phyloP scores from a whole-genome alignment of 1,139 yeast species.

The Geotrichum europaeum region DNA sequence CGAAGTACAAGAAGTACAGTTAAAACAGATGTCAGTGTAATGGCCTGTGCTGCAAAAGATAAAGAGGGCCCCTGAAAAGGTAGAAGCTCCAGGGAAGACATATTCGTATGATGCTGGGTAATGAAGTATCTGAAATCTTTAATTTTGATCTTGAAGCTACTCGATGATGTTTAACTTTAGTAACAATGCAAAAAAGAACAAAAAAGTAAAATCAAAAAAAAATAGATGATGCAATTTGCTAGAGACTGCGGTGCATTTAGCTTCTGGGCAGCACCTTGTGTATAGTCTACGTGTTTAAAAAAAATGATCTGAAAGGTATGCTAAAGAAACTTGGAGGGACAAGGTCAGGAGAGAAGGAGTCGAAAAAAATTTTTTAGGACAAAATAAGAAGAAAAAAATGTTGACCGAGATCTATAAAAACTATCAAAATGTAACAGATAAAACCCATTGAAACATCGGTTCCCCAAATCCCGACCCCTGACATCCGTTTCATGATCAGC shows the following conservation, averaged over 20 bases:
- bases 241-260: background rate
- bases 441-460: background rate
- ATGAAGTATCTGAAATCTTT: background rate
- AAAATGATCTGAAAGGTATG: background rate
- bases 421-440: background rate
- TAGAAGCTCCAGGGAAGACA: background rate
- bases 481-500: background rate
- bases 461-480: background rate
- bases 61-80: background rate
- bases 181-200: background rate
- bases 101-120: background rate
- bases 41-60: slow-evolving; percentile 3
- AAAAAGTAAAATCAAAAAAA: background rate
- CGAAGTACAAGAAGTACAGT: slow-evolving; percentile 3
- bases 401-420: background rate
- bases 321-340: background rate
- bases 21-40: slow-evolving; percentile 1
- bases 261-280: background rate
- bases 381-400: background rate
- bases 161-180: background rate
- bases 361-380: background rate
- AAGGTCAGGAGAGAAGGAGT: background rate
- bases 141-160: background rate
- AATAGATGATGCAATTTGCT: background rate
- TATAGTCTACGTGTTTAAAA: background rate